phyloP scores from a whole-genome alignment of 2,329 filamentous ascomycete species.

The Leptoxyphium fumago region DNA sequence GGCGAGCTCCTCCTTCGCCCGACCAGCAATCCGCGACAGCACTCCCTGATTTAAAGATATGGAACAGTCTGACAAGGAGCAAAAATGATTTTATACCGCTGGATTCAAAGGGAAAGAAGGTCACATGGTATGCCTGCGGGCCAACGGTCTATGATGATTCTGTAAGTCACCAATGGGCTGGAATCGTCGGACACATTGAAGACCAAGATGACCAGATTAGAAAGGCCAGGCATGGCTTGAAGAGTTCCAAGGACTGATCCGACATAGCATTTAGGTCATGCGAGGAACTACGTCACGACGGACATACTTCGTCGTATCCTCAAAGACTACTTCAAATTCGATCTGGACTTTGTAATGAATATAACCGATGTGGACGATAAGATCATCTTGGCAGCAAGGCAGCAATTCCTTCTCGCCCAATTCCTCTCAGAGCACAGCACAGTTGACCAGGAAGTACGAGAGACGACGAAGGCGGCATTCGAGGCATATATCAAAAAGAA shows the following conservation, averaged over 20 bases:
- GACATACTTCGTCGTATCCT: constrained; percentile 78
- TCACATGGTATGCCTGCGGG: constrained; percentile 81
- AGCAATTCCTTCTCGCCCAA: constrained; percentile 62
- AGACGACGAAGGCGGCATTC: constrained; percentile 38
- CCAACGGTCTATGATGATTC: constrained; percentile 69
- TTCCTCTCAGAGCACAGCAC: constrained; percentile 41
- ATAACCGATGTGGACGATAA: constrained; percentile 62
- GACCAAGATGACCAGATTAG: background rate
- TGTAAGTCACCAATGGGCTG: constrained; percentile 5
- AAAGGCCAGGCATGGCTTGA: background rate
- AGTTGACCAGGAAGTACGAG: constrained; percentile 31
- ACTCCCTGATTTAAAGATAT: constrained; percentile 51
- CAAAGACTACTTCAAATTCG: constrained; percentile 67
- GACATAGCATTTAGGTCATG: constrained; percentile 55
- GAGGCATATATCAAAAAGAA: constrained; percentile 53
- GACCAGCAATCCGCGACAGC: constrained; percentile 10
- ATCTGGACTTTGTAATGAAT: constrained; percentile 83
- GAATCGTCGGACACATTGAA: background rate
- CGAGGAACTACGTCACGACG: constrained; percentile 78
- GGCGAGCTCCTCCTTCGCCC: background rate
- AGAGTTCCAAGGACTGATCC: constrained; percentile 4
- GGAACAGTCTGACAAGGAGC: constrained; percentile 63
- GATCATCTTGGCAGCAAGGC: constrained; percentile 53
- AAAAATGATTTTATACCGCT: constrained; percentile 64
- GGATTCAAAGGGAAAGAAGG: constrained; percentile 49